Evolutionary conservation across 2,329 filamentous ascomycete species (phyloP).

Genomic region (Cordyceps cicadae): DNA sequence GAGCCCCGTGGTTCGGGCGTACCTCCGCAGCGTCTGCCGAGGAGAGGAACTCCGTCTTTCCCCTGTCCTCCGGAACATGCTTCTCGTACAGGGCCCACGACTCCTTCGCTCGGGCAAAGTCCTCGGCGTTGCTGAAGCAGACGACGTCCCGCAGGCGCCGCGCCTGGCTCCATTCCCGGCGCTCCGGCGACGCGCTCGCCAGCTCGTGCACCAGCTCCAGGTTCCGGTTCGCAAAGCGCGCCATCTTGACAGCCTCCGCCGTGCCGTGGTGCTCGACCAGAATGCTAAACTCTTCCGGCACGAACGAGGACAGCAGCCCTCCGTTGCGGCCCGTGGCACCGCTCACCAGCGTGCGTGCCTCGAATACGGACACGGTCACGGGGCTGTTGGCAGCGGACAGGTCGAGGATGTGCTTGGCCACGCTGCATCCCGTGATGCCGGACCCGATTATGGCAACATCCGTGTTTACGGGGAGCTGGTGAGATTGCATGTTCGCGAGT

Average conservation of each 20-base stretch:
- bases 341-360: constrained; percentile 21
- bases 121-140: constrained; percentile 14
- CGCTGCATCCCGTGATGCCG: constrained; percentile 23
- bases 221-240: constrained; percentile 33
- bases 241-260: constrained; percentile 32
- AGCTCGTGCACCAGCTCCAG: constrained; percentile 21
- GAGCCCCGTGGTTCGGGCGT: not conserved
- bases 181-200: constrained; percentile 12
- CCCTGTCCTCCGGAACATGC: constrained; percentile 16
- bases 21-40: constrained; percentile 16
- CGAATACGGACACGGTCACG: constrained; percentile 18
- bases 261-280: constrained; percentile 23
- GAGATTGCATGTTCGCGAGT: constrained; percentile 18
- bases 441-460: constrained; percentile 24
- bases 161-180: constrained; percentile 15
- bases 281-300: constrained; percentile 30
- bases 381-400: not conserved
- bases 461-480: constrained; percentile 13
- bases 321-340: constrained; percentile 26
- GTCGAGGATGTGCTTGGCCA: constrained; percentile 19
- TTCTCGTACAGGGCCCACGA: constrained; percentile 14
- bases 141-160: constrained; percentile 10
- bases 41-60: not conserved
- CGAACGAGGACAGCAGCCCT: constrained; percentile 21
- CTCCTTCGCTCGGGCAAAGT: constrained; percentile 14